These are phyloP conservation scores for Fraxinus pennsylvanica DNA, from an alignment of 257 asterid genomes.

Conservation along the genomic window DNA sequence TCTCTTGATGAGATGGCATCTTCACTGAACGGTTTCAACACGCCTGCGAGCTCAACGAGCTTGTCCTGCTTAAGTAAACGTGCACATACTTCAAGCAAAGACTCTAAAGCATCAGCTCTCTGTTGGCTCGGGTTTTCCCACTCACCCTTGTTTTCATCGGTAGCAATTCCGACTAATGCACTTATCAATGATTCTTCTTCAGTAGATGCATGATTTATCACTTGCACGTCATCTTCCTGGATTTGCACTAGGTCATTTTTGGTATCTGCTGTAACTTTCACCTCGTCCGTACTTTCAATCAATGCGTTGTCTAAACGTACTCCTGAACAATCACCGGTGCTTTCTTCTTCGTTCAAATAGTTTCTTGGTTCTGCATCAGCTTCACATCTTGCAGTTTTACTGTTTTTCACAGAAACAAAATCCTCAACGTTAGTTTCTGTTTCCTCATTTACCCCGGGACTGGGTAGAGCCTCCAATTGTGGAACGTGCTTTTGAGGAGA, in stretches of 20 bases:
- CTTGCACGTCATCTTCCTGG: slow-evolving; percentile 35
- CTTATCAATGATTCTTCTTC: slow-evolving; percentile 27
- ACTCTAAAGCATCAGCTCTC: slow-evolving; percentile 89
- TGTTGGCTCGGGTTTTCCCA: slow-evolving; percentile 47
- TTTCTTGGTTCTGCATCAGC: slow-evolving; percentile 41
- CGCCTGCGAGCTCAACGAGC: slow-evolving; percentile 81
- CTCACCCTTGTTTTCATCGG: slow-evolving; percentile 34
- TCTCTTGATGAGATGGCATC: slow-evolving; percentile 84
- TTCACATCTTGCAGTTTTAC: slow-evolving; percentile 23
- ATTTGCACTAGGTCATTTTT: slow-evolving; percentile 8
- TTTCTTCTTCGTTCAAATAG: slow-evolving; percentile 31
- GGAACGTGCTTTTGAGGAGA: slow-evolving; percentile 19
- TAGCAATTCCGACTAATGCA: slow-evolving; percentile 24
- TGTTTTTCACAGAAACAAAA: slow-evolving; percentile 22
- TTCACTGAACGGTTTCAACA: slow-evolving; percentile 84
- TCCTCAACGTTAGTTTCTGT: slow-evolving; percentile 31
- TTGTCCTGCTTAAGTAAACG: slow-evolving; percentile 81
- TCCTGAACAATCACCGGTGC: slow-evolving; percentile 7
- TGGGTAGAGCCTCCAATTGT: slow-evolving; percentile 31
- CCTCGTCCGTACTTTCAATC: slow-evolving; percentile 26
- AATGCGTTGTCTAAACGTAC: slow-evolving; percentile 9
- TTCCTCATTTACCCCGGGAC: slow-evolving; percentile 29
- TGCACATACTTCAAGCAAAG: slow-evolving; percentile 90
- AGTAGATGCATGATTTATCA: slow-evolving; percentile 22
- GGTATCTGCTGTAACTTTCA: slow-evolving; percentile 29